Evolutionary conservation across 2,329 filamentous ascomycete genomes (phyloP), one percentile per base, ranked within the genome.

Genomic region (Paecilomyces variotii): DNA sequence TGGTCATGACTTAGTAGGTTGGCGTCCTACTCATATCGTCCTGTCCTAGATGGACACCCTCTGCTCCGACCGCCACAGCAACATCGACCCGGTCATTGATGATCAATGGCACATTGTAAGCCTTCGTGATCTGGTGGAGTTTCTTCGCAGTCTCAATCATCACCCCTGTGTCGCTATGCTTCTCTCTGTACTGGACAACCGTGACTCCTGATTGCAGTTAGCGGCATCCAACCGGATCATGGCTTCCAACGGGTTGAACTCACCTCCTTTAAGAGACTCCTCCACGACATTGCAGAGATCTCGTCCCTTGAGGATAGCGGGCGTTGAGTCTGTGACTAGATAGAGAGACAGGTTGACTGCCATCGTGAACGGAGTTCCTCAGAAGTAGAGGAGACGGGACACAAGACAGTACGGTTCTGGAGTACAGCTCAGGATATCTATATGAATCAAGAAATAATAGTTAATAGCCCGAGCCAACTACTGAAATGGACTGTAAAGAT

Each of bases 31-130:
- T 80, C 80, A 96, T 87, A 73, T 97, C 93, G 81, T 97, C 92
- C 77, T 97, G 93, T 5, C 94, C 94, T 55, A 97, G 84, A 72
- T 97, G 94, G 7, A 96, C 91, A 53, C 94, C 94, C 76, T 97
- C 93, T 59, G 90, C 94, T 11, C 86, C 89, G 51, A 92, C 83
- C 12, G 91, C 91, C 19, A 91, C 81, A 7, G 91, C 92, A 27
- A 97, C 90, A 71, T 96, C 92, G 4, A 97, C 84, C 11, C 92
- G 86, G 72, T 97, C 94, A 71, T 97, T 97, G 78, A 97, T 91
- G 57, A 97, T 79, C 59, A 97, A 82, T 30, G 93, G 93, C 2
- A 96, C 84, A 14, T 80, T 79, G 69, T 88, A 80, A 53, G 79
- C 78, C 63, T 79, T 79, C 24, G 91, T 93, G 62, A 94, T 77